Evolutionary conservation across 495 filamentous ascomycete species (phyloP).

Genomic region (Neurospora tetraspora): DNA sequence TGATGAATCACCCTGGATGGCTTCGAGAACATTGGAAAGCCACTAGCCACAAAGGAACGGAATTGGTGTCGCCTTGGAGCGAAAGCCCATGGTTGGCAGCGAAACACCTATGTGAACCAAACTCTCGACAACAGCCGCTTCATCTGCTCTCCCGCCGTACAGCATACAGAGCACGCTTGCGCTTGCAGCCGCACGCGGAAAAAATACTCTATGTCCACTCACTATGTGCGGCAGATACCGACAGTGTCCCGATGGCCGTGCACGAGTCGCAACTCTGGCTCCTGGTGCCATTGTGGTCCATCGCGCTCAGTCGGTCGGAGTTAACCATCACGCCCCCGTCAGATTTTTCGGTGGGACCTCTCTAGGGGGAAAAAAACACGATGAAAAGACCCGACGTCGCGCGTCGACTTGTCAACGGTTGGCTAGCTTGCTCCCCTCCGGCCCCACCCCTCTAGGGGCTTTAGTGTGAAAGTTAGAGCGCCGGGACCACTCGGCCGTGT

Average conservation of each 20-base stretch:
- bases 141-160: background rate
- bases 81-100: background rate
- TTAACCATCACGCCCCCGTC: background rate
- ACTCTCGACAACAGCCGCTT: background rate
- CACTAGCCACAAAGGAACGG: background rate
- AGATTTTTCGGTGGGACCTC: background rate
- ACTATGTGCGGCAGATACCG: background rate
- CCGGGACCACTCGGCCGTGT: slow-evolving; percentile 2
- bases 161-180: background rate
- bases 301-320: background rate
- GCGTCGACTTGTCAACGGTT: background rate
- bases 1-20: background rate
- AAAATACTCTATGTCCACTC: background rate
- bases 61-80: background rate
- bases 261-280: background rate
- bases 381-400: background rate
- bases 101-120: background rate
- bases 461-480: background rate
- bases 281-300: background rate
- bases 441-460: background rate
- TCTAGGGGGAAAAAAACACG: background rate
- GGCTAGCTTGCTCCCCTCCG: background rate
- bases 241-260: too few species aligned
- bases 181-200: background rate
- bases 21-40: background rate